phyloP scores from a whole-genome alignment of 441 rosid genomes.

The Adansonia rubrostipa region DNA sequence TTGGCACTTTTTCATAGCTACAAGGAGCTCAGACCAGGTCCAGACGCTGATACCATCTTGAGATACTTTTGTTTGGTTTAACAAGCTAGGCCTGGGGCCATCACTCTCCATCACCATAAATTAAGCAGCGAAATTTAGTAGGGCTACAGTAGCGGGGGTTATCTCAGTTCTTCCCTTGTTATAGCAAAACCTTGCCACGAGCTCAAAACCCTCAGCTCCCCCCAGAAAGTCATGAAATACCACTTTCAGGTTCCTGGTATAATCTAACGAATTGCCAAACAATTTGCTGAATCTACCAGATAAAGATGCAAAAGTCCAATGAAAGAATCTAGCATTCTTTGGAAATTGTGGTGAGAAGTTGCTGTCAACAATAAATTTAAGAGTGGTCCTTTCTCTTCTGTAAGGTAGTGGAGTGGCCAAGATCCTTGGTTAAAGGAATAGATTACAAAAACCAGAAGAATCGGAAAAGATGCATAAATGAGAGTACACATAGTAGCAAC shows the following conservation, averaged over 20 bases:
- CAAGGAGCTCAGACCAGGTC: conserved; percentile 62
- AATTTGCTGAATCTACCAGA: conserved; percentile 46
- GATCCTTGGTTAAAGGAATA: conserved; percentile 14
- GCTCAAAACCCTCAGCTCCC: conserved; percentile 63
- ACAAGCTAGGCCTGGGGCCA: conserved; percentile 25
- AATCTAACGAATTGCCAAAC: conserved; percentile 29
- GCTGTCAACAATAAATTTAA: conserved; percentile 28
- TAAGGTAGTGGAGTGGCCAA: conserved; percentile 17
- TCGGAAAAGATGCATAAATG: background rate
- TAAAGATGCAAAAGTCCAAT: conserved; percentile 38
- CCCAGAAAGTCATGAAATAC: conserved; percentile 60
- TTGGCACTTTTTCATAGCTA: conserved; percentile 53
- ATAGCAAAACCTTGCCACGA: conserved; percentile 54
- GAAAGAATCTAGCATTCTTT: conserved; percentile 17
- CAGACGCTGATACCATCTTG: conserved; percentile 49
- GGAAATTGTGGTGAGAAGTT: conserved; percentile 27
- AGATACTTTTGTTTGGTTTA: conserved; percentile 37
- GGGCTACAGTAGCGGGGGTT: conserved; percentile 42
- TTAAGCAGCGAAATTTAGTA: conserved; percentile 44
- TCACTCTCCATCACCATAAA: conserved; percentile 50
- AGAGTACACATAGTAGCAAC: background rate
- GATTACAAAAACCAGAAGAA: conserved; percentile 16
- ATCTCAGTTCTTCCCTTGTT: conserved; percentile 43
- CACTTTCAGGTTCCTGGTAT: conserved; percentile 40
- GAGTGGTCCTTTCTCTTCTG: conserved; percentile 16